phyloP scores from a whole-genome alignment of 2,329 filamentous ascomycete species.

The Lachnellula subtilissima region DNA sequence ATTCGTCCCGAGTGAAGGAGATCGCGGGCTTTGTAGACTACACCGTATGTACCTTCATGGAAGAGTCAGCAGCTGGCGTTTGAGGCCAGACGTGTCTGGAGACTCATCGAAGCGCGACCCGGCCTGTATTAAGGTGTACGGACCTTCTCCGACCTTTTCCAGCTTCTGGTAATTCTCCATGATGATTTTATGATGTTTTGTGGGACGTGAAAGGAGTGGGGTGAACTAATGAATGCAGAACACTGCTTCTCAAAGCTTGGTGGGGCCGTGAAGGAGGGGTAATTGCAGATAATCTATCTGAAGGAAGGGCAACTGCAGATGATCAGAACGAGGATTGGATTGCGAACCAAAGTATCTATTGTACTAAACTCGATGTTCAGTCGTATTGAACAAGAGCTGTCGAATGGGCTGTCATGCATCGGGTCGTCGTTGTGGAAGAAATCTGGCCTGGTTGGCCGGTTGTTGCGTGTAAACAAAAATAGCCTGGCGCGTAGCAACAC shows the following conservation, averaged over 20 bases:
- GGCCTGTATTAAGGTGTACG: constrained; percentile 27
- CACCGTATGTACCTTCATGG: constrained; percentile 78
- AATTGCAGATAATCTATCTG: constrained; percentile 22
- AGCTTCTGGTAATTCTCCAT: constrained; percentile 98
- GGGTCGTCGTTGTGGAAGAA: no score
- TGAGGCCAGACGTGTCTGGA: neutral
- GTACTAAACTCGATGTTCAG: no score
- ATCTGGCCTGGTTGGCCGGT: no score
- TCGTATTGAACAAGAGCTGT: no score
- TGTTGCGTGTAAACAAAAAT: no score
- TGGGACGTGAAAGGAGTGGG: constrained; percentile 24
- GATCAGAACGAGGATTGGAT: no score
- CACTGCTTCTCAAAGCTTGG: constrained; percentile 22
- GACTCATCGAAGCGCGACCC: neutral
- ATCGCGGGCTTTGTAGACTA: constrained; percentile 91
- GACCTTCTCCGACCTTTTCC: constrained; percentile 95
- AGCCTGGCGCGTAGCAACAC: no score
- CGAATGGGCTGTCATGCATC: no score
- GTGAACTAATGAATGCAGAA: constrained; percentile 19
- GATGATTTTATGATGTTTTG: constrained; percentile 21
- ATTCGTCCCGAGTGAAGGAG: constrained; percentile 77
- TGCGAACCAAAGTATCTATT: no score
- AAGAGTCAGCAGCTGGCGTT: neutral
- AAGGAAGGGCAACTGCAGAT: constrained; percentile 27
- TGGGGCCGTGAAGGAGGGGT: constrained; percentile 31